Evolutionary conservation across 208 protist species (phyloP).

Genomic region (Histomonas meleagridis): DNA sequence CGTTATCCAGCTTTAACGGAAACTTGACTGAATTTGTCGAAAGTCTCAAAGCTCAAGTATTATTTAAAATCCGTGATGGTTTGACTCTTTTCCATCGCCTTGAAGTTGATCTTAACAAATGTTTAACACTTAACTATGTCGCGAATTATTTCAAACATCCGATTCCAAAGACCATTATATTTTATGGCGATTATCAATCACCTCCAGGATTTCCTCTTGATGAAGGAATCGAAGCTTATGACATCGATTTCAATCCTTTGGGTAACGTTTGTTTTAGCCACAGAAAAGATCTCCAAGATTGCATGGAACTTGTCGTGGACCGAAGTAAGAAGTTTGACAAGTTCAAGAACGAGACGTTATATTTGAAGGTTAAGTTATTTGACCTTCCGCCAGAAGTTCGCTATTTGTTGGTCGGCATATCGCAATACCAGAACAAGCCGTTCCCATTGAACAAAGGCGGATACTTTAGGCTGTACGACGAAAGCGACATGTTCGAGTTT

Average conservation of each 20-base stretch:
- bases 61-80: not conserved
- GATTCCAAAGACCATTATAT: not conserved
- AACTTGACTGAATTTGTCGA: not conserved
- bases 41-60: not conserved
- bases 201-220: not conserved
- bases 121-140: not conserved
- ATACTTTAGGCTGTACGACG: not conserved
- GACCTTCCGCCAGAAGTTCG: not conserved
- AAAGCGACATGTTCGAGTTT: not conserved
- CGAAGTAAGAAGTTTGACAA: not conserved
- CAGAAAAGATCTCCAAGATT: not conserved
- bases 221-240: not conserved
- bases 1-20: not conserved
- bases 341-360: not conserved
- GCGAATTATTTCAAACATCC: not conserved
- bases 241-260: not conserved
- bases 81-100: not conserved
- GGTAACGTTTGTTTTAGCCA: not conserved
- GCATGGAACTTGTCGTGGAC: not conserved
- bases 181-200: not conserved
- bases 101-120: not conserved
- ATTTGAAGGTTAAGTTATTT: not conserved
- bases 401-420: not conserved
- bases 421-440: not conserved
- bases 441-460: not conserved